A percentile compares a stretch with the other conserved stretches of the same genome.
phyloP scores from a whole-genome alignment of 345 rosid species.

The Dipteronia sinensis region DNA sequence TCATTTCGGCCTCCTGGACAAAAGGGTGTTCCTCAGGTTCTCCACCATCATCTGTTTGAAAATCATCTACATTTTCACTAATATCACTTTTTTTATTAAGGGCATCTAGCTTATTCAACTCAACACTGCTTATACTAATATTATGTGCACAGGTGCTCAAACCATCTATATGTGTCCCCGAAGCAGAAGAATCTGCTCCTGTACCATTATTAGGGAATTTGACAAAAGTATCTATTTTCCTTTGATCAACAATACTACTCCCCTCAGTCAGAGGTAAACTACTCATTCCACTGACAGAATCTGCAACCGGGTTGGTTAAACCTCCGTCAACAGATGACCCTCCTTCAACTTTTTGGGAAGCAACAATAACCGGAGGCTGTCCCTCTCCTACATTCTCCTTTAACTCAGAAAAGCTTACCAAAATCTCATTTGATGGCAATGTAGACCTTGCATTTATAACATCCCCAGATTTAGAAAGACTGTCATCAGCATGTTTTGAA shows the following conservation, averaged over 20 bases:
- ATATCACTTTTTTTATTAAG: slow-evolving; percentile 26
- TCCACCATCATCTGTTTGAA: slow-evolving; percentile 26
- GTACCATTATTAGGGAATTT: slow-evolving; percentile 38
- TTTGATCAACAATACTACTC: slow-evolving; percentile 26
- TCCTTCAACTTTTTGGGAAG: slow-evolving; percentile 33
- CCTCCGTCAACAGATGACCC: slow-evolving; percentile 41
- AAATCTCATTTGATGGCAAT: slow-evolving; percentile 35
- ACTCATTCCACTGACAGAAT: slow-evolving; percentile 30
- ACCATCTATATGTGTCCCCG: slow-evolving; percentile 42
- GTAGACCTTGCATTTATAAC: slow-evolving; percentile 32
- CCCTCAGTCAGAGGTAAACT: slow-evolving; percentile 26
- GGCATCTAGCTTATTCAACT: slow-evolving; percentile 33
- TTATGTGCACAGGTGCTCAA: slow-evolving; percentile 21
- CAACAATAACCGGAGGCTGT: slow-evolving; percentile 42
- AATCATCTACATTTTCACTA: slow-evolving; percentile 26
- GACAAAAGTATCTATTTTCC: slow-evolving; percentile 29
- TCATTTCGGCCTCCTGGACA: slow-evolving; percentile 26
- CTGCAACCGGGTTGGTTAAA: slow-evolving; percentile 33
- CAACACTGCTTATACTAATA: slow-evolving; percentile 27
- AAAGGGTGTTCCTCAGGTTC: slow-evolving; percentile 16
- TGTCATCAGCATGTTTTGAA: slow-evolving; percentile 41
- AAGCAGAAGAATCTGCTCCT: slow-evolving; percentile 37
- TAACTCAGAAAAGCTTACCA: slow-evolving; percentile 35
- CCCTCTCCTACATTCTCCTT: slow-evolving; percentile 42
- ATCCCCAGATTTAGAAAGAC: slow-evolving; percentile 40